Conservation (phyloP, 2,329 filamentous ascomycete genomes). For the Didymosphaeria variabile region DNA sequence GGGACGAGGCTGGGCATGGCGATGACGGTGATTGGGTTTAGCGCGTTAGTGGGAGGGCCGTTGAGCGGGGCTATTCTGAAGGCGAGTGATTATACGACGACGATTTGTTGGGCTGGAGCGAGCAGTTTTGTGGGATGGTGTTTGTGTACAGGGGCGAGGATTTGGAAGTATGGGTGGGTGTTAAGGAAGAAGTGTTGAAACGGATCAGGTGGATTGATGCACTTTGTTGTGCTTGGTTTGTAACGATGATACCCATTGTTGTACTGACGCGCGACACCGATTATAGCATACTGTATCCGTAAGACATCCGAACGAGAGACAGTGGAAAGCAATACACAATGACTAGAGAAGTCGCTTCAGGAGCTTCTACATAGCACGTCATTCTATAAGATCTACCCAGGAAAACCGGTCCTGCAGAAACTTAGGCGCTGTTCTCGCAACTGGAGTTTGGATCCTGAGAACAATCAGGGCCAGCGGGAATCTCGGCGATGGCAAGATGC, state of each 20-base stretch:
- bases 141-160: slow-evolving; percentile 29
- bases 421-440: too few species aligned
- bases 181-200: slow-evolving; percentile 30
- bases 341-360: too few species aligned
- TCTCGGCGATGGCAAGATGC: too few species aligned
- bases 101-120: slow-evolving; percentile 33
- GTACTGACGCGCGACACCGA: background rate
- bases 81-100: slow-evolving; percentile 41
- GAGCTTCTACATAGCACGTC: too few species aligned
- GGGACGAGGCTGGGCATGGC: slow-evolving; percentile 63
- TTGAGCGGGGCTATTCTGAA: slow-evolving; percentile 62
- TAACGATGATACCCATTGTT: background rate
- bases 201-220: background rate
- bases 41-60: slow-evolving; percentile 62
- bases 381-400: too few species aligned
- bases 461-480: too few species aligned
- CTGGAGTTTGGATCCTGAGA: too few species aligned
- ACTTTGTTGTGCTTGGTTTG: background rate
- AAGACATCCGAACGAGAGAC: background rate
- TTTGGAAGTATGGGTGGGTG: slow-evolving; percentile 35
- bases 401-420: too few species aligned
- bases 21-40: slow-evolving; percentile 60
- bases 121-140: slow-evolving; percentile 27
- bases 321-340: too few species aligned
- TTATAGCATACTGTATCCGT: background rate